phyloP scores from a whole-genome alignment of 331 rosid genomes.

The Quercus lobata region DNA sequence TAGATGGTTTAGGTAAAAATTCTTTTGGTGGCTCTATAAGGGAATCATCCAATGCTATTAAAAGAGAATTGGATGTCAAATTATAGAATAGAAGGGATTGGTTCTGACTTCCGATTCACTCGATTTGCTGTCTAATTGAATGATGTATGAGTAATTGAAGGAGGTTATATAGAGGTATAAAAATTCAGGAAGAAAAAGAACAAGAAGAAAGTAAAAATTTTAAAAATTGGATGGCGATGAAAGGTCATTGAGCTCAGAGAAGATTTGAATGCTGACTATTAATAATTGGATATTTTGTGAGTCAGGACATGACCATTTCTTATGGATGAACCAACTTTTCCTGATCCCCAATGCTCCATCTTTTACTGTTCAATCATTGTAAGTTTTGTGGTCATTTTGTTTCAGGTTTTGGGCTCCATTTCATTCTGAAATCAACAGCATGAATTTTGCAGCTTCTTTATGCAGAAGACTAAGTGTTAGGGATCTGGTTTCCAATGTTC shows the following conservation, averaged over 20 bases:
- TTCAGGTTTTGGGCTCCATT: slow-evolving; percentile 8
- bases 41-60: neutral
- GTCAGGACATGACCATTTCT: neutral
- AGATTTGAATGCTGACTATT: neutral
- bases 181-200: neutral
- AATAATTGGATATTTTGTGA: neutral
- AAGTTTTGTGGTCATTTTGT: neutral
- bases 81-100: neutral
- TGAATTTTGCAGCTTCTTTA: slow-evolving; percentile 62
- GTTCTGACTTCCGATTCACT: neutral
- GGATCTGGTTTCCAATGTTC: slow-evolving; percentile 57
- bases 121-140: neutral
- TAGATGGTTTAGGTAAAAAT: neutral
- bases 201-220: neutral
- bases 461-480: slow-evolving; percentile 65
- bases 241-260: neutral
- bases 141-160: neutral
- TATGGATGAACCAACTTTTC: neutral
- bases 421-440: slow-evolving; percentile 17
- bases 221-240: neutral
- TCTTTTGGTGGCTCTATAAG: neutral
- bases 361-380: neutral
- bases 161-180: neutral
- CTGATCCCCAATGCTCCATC: neutral
- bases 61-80: neutral